Conservation (phyloP, 495 filamentous ascomycete genomes). For the Lophiotrema nucula region DNA sequence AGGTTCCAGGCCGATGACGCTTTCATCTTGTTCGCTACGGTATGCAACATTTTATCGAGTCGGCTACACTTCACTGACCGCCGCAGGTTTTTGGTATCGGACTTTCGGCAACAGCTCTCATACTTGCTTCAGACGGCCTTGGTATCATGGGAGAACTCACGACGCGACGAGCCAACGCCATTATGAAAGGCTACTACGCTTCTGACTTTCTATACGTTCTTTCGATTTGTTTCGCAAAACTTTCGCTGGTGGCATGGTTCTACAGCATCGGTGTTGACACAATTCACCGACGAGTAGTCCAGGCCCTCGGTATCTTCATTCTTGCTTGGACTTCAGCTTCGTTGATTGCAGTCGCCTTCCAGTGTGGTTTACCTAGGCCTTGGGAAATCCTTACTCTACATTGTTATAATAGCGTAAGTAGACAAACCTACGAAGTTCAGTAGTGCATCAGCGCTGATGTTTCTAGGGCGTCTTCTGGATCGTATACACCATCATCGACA, state of each 20-base stretch:
- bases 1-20: slow-evolving; percentile 22
- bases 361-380: slow-evolving; percentile 33
- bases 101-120: slow-evolving; percentile 16
- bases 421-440: neutral
- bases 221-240: slow-evolving; percentile 24
- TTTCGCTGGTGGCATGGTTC: slow-evolving; percentile 25
- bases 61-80: neutral
- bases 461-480: slow-evolving; percentile 30
- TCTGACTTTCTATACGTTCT: slow-evolving; percentile 29
- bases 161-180: slow-evolving; percentile 6
- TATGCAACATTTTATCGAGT: slow-evolving; percentile 1
- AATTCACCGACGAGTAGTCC: slow-evolving; percentile 2
- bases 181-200: slow-evolving; percentile 28
- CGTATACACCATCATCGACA: slow-evolving; percentile 31
- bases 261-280: slow-evolving; percentile 3
- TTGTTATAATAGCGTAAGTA: slow-evolving; percentile 33
- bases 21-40: slow-evolving; percentile 24
- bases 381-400: slow-evolving; percentile 33
- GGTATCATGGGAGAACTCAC: slow-evolving; percentile 10
- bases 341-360: slow-evolving; percentile 32
- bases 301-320: slow-evolving; percentile 24
- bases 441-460: slow-evolving; percentile 15
- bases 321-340: slow-evolving; percentile 28
- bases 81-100: slow-evolving; percentile 16
- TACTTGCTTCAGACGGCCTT: slow-evolving; percentile 28